Base-by-base conservation (phyloP, 192 early-diverging fungal genomes). In the Bifiguratus adelaidae region DNA sequence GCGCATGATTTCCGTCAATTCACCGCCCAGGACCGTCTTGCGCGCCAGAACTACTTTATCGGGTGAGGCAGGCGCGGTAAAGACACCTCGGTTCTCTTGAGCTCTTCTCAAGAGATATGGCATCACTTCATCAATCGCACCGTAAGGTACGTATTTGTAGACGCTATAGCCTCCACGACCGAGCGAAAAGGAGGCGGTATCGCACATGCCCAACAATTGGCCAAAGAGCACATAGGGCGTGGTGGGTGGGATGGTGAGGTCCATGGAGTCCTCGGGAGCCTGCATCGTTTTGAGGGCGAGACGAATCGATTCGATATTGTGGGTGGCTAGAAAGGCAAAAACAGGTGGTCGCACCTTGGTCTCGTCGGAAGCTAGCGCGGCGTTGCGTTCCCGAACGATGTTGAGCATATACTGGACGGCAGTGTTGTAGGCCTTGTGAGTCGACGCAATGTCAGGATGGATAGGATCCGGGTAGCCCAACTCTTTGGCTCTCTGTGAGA, bases 101-200 rank as follows among this genome's bases (percentile, higher is more conserved):
- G 90, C 95, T 18, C 95, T 80, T 26, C 94, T 83, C 32, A 92
- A 70, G 46, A 98, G 67, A 55, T 92, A 98, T 4, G 95, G 92
- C 59, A 98, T 88, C 32, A 89, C 85, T 50, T 92, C 86, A 16
- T 81, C 71, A 28, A 97, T 78, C 23, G 82, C 76, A 21, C 92
- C 95, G 61, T 95, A 97, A 0, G 92, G 86, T 4, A 97, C 74
- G 56, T 91, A 92, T 76, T 96, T 96, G 75, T 86, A 91, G 44
- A 85, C 82, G 52, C 73, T 74, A 49, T 83, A 86, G 8, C 81
- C 88, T 36, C 75, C 56, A 32, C 71, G 60, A 24, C 82, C 91
- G 37, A 98, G 71, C 0, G 77, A 80, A 56, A 84, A 88, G 28
- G 89, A 86, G 22, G 85, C 80, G 16, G 77, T 77, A 61, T 98